Evolutionary conservation across 345 rosid species (phyloP).

Genomic region (Toxicodendron radicans): DNA sequence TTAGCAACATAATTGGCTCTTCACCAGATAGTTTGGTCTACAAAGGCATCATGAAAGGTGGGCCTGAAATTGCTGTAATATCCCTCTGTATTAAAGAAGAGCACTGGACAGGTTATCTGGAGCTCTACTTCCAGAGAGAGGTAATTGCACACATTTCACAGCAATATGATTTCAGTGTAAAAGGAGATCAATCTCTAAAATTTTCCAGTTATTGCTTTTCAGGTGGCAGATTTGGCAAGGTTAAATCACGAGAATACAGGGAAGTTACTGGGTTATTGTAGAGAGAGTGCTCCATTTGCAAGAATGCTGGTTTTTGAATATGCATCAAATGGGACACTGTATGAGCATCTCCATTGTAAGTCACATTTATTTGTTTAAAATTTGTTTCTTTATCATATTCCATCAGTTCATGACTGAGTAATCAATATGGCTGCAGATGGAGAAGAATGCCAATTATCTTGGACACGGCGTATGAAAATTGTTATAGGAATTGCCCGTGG

Average conservation of each 20-base stretch:
- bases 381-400: conserved; percentile 7
- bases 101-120: conserved; percentile 89
- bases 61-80: conserved; percentile 95
- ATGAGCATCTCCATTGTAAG: conserved; percentile 96
- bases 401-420: conserved; percentile 17
- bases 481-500: conserved; percentile 79
- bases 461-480: conserved; percentile 93
- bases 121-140: conserved; percentile 95
- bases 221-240: conserved; percentile 98
- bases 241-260: conserved; percentile 76
- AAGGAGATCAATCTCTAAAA: conserved; percentile 15
- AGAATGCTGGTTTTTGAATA: conserved; percentile 95
- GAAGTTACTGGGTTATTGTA: conserved; percentile 84
- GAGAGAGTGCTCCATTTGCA: conserved; percentile 77
- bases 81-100: conserved; percentile 87
- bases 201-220: conserved; percentile 28
- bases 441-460: conserved; percentile 81
- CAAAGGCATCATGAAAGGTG: conserved; percentile 88
- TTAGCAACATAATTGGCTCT: conserved; percentile 94
- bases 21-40: conserved; percentile 91
- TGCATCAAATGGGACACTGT: conserved; percentile 93
- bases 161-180: background rate
- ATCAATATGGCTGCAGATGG: conserved; percentile 58
- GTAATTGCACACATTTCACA: conserved; percentile 34
- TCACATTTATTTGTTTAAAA: conserved; percentile 14